Evolutionary conservation across 2,329 filamentous ascomycete genomes (phyloP).

Genomic region (Diaporthe vaccinii): DNA sequence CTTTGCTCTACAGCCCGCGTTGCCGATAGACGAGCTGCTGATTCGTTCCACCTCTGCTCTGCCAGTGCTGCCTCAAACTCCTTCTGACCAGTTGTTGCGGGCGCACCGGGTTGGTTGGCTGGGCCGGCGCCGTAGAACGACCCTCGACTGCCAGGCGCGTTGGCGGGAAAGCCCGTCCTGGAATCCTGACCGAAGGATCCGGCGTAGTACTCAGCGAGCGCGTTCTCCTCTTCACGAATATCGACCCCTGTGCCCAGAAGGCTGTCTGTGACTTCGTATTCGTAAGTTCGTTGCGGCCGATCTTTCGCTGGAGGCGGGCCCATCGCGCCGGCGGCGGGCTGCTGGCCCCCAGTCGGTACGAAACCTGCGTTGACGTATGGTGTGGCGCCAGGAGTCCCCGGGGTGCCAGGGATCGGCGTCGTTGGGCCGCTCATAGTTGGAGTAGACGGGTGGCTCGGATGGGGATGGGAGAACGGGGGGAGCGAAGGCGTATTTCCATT

Average conservation of each 20-base stretch:
- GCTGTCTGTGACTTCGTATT: slow-evolving; percentile 86
- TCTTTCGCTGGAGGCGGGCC: slow-evolving; percentile 73
- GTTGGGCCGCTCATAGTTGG: slow-evolving; percentile 31
- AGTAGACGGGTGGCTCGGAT: slow-evolving; percentile 8
- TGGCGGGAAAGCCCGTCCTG: slow-evolving; percentile 67
- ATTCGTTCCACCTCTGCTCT: slow-evolving; percentile 75
- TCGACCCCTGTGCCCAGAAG: slow-evolving; percentile 89
- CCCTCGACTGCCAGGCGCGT: slow-evolving; percentile 66
- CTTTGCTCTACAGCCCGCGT: slow-evolving; percentile 77
- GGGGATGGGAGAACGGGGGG: slow-evolving; percentile 39
- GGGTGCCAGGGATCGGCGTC: slow-evolving; percentile 28
- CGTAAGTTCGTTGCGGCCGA: slow-evolving; percentile 71
- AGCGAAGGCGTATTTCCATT: slow-evolving; percentile 46
- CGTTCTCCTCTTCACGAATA: slow-evolving; percentile 87
- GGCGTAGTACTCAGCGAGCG: slow-evolving; percentile 77
- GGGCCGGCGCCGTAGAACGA: slow-evolving; percentile 75
- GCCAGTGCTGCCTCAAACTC: slow-evolving; percentile 76
- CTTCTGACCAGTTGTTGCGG: slow-evolving; percentile 62
- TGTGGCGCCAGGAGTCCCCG: slow-evolving; percentile 36
- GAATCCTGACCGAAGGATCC: slow-evolving; percentile 58
- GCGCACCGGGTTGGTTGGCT: slow-evolving; percentile 69
- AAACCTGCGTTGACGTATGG: slow-evolving; percentile 31
- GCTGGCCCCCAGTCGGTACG: slow-evolving; percentile 44
- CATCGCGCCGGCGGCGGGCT: slow-evolving; percentile 60
- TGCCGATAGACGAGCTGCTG: slow-evolving; percentile 71